These are phyloP conservation scores for Gentiana straminea DNA, from an alignment of 257 asterid genomes.

Conservation along the genomic window DNA sequence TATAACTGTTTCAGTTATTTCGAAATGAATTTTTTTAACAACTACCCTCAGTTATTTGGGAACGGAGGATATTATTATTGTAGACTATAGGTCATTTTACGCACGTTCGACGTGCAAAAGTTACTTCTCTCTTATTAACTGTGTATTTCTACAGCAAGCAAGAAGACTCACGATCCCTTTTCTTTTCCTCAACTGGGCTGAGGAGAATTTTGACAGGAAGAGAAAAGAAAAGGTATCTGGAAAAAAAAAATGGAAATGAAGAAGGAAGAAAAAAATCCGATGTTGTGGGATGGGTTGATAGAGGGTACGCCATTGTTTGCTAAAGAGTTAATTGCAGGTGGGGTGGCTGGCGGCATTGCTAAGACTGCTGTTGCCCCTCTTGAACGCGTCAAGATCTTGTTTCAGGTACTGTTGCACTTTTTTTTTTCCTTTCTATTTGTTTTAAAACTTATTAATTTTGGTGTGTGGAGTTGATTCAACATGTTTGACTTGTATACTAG, in stretches of 20 bases:
- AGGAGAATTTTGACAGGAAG: too few relatives aligned
- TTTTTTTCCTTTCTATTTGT: not conserved
- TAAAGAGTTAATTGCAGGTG: conserved; percentile 88
- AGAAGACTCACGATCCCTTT: too few relatives aligned
- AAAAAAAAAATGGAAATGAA: conserved; percentile 37
- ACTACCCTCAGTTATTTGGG: too few relatives aligned
- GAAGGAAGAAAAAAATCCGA: conserved; percentile 25
- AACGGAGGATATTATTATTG: too few relatives aligned
- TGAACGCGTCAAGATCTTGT: conserved; percentile 89
- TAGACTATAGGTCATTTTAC: too few relatives aligned
- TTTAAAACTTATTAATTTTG: not conserved
- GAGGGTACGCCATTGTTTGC: conserved; percentile 65
- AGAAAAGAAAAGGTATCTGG: too few relatives aligned
- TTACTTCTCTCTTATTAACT: too few relatives aligned
- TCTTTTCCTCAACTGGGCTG: too few relatives aligned
- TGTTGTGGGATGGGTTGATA: conserved; percentile 30
- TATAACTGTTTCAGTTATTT: too few relatives aligned
- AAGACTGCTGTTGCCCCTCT: conserved; percentile 91
- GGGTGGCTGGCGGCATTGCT: conserved; percentile 89
- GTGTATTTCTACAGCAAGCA: too few relatives aligned
- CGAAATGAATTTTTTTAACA: too few relatives aligned
- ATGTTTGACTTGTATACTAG: not conserved
- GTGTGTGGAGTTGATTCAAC: not conserved
- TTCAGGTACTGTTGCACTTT: conserved; percentile 44
- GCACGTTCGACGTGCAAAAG: too few relatives aligned